A percentile compares a stretch with the other conserved stretches of the same genome.
Evolutionary conservation across 202 grass and related monocot genomes (phyloP).

Genomic region (Zoysia matrella): DNA sequence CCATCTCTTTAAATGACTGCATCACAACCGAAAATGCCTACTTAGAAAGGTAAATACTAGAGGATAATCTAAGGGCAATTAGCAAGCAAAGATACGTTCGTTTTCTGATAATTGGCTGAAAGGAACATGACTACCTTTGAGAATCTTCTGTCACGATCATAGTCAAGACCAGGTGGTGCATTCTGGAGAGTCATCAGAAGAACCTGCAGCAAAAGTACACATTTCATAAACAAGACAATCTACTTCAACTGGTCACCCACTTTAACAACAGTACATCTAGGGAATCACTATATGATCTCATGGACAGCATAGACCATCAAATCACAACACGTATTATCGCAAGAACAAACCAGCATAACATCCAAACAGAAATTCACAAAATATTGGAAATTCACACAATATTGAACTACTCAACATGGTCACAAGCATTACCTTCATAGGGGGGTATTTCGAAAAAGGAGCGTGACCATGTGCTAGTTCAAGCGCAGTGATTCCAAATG

Average conservation of each 20-base stretch:
- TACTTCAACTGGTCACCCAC: neutral
- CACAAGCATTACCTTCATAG: constrained; percentile 76
- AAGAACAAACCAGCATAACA: constrained; percentile 12
- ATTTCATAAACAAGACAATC: constrained; percentile 17
- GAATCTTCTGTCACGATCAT: neutral
- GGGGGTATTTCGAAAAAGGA: constrained; percentile 41
- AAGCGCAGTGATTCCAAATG: too few relatives aligned
- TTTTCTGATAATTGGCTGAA: constrained; percentile 47
- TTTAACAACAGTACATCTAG: neutral
- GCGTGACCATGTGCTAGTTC: too few relatives aligned
- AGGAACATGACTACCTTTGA: constrained; percentile 92
- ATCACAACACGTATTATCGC: neutral
- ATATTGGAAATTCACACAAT: too few relatives aligned
- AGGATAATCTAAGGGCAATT: constrained; percentile 23
- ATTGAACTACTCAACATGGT: neutral
- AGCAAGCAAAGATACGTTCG: constrained; percentile 31
- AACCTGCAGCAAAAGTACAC: constrained; percentile 19
- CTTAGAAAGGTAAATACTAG: constrained; percentile 37
- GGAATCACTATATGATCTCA: constrained; percentile 15
- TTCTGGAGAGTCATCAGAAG: too few relatives aligned
- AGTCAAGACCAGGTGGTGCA: too few relatives aligned
- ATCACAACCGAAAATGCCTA: too few relatives aligned
- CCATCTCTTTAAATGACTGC: too few relatives aligned
- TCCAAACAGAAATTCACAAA: neutral
- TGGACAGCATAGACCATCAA: neutral